A percentile compares a stretch with the other conserved stretches of the same genome.
These are phyloP conservation scores for Pestalotiopsis fici DNA, from an alignment of 2,329 filamentous ascomycete genomes.

Conservation along the genomic window DNA sequence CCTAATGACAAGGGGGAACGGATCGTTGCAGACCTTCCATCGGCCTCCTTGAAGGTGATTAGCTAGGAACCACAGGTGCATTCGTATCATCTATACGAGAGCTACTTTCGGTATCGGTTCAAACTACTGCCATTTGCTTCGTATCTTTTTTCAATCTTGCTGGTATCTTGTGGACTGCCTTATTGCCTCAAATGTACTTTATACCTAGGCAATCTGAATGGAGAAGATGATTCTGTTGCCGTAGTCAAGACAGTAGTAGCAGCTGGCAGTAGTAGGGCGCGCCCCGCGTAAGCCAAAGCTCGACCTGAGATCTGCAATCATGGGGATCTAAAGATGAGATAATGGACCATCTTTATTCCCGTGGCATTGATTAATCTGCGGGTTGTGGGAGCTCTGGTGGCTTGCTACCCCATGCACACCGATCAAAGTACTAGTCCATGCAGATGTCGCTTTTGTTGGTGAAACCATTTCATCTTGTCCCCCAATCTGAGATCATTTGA, in stretches of 20 bases:
- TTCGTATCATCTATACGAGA: neutral
- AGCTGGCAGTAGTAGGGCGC: neutral
- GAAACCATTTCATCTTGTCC: conserved; percentile 3
- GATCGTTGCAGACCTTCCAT: neutral
- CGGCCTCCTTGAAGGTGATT: neutral
- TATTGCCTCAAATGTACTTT: neutral
- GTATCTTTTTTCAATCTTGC: neutral
- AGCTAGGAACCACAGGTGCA: neutral
- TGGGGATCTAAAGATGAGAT: neutral
- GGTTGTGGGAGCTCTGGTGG: neutral
- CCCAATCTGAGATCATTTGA: neutral
- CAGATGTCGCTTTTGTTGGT: neutral
- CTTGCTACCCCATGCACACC: neutral
- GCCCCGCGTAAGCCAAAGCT: neutral
- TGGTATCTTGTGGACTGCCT: neutral
- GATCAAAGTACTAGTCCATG: neutral
- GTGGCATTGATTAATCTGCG: neutral
- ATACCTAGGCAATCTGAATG: neutral
- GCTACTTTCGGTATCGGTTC: neutral
- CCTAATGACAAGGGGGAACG: conserved; percentile 3
- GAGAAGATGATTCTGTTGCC: no score
- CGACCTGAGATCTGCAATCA: neutral
- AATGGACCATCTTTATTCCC: neutral
- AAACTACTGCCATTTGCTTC: neutral
- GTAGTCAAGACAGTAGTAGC: no score